These are phyloP conservation scores for Termitomyces sp. DNA, from an alignment of 768 basidiomycete genomes.

Conservation along the genomic window DNA sequence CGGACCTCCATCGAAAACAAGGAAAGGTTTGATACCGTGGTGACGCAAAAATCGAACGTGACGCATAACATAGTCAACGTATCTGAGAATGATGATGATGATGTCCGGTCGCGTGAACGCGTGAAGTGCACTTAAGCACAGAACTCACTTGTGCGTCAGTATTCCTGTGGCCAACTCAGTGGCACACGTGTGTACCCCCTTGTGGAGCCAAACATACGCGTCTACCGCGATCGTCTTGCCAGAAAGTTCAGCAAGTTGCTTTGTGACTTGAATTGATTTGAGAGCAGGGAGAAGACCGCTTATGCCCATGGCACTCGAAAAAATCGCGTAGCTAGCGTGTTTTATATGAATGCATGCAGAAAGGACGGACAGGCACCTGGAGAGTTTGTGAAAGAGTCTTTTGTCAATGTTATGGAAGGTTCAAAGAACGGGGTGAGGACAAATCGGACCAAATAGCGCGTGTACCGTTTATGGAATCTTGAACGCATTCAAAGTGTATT, in stretches of 20 bases:
- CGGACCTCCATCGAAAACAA: constrained; percentile 96
- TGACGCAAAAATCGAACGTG: constrained; percentile 82
- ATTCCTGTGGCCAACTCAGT: constrained; percentile 85
- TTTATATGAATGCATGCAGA: not conserved
- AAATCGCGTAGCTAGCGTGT: not conserved
- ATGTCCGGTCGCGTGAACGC: not conserved
- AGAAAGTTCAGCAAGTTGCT: constrained; percentile 73
- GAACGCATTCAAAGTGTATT: too few species aligned
- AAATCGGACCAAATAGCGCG: constrained; percentile 9
- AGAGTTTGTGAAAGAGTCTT: not conserved
- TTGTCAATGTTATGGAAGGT: not conserved
- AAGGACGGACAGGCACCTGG: not conserved
- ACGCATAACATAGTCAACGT: constrained; percentile 96
- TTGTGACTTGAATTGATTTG: constrained; percentile 80
- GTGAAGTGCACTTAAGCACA: not conserved
- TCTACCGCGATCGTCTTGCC: constrained; percentile 90
- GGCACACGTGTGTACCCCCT: constrained; percentile 86
- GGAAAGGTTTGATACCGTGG: constrained; percentile 78
- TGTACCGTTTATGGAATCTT: not conserved
- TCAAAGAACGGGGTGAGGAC: not conserved
- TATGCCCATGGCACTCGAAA: constrained; percentile 67
- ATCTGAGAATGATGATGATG: constrained; percentile 44
- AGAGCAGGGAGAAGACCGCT: constrained; percentile 84
- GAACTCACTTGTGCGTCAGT: constrained; percentile 72
- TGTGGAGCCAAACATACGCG: constrained; percentile 92